These are phyloP conservation scores for Lathyrus tuberosus DNA, from an alignment of 306 rosid genomes.

Conservation along the genomic window DNA sequence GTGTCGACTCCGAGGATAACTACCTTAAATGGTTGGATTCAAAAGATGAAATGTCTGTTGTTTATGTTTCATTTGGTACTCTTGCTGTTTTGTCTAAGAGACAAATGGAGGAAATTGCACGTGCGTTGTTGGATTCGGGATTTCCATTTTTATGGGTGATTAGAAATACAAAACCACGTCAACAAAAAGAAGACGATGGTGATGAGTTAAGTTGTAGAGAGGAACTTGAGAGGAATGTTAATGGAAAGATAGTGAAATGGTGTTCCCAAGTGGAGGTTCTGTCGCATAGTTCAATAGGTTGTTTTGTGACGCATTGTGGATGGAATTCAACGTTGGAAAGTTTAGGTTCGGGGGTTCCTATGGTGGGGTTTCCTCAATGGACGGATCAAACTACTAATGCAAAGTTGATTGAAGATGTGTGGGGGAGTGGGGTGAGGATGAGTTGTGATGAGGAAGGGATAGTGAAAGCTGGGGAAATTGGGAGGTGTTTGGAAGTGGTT, in stretches of 20 bases:
- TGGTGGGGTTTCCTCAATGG: slow-evolving; percentile 58
- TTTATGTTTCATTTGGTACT: slow-evolving; percentile 72
- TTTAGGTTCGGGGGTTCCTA: slow-evolving; percentile 53
- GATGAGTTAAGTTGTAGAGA: slow-evolving; percentile 21
- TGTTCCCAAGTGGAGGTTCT: slow-evolving; percentile 61
- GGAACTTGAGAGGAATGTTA: slow-evolving; percentile 34
- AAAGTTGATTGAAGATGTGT: slow-evolving; percentile 52
- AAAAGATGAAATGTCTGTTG: slow-evolving; percentile 45
- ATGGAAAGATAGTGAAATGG: slow-evolving; percentile 62
- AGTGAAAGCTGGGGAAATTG: slow-evolving; percentile 42
- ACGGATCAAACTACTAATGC: slow-evolving; percentile 61
- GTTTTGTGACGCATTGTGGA: slow-evolving; percentile 62
- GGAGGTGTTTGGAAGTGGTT: slow-evolving; percentile 56
- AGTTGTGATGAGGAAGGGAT: slow-evolving; percentile 42
- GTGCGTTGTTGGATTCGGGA: slow-evolving; percentile 52
- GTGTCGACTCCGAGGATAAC: neutral
- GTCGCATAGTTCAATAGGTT: slow-evolving; percentile 50
- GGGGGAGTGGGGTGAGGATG: slow-evolving; percentile 55
- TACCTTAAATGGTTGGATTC: slow-evolving; percentile 61
- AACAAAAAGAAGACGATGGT: slow-evolving; percentile 3
- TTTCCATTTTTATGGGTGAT: slow-evolving; percentile 64
- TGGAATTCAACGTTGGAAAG: slow-evolving; percentile 66
- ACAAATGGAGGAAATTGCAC: slow-evolving; percentile 66
- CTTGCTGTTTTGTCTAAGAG: slow-evolving; percentile 34
- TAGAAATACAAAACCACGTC: slow-evolving; percentile 1